phyloP scores from a whole-genome alignment of 805 yeast genomes.

The Candida patagonica region DNA sequence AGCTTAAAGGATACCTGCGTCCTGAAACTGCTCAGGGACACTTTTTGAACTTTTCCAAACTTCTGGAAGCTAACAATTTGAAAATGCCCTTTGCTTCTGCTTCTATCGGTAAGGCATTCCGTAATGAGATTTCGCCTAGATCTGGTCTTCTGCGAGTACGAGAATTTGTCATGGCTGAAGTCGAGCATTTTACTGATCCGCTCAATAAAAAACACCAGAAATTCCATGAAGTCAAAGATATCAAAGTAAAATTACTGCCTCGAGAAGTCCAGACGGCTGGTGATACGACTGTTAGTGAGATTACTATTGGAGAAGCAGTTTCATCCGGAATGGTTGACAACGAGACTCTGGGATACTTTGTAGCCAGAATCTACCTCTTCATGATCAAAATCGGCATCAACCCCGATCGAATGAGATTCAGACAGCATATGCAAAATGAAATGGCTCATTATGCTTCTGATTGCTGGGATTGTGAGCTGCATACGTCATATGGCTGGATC shows the following conservation, averaged over 20 bases:
- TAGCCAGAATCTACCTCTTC: conserved; percentile 86
- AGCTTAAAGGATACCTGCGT: conserved; percentile 86
- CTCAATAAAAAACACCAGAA: conserved; percentile 71
- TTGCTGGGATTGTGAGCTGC: conserved; percentile 99
- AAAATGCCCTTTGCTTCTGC: conserved; percentile 99
- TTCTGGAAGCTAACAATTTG: conserved; percentile 88
- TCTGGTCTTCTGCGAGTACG: conserved; percentile 96
- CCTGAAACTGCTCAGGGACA: conserved; percentile 99
- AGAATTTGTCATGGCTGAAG: conserved; percentile 98
- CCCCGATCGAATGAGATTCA: conserved; percentile 73
- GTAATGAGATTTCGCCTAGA: conserved; percentile 98
- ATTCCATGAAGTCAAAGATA: conserved; percentile 65
- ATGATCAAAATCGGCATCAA: conserved; percentile 86
- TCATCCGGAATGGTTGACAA: conserved; percentile 81
- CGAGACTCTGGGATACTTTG: conserved; percentile 92
- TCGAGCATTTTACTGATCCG: conserved; percentile 97
- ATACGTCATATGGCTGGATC: conserved; percentile 96
- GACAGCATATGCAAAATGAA: conserved; percentile 98
- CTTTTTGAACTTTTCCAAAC: conserved; percentile 87
- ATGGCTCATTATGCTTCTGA: conserved; percentile 99
- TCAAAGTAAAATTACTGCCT: conserved; percentile 71
- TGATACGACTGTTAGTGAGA: conserved; percentile 51
- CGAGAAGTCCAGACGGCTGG: conserved; percentile 85
- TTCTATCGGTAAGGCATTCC: conserved; percentile 95
- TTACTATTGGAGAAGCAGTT: conserved; percentile 88